Evolutionary conservation across 2,329 filamentous ascomycete genomes (phyloP), one percentile per base, ranked within the genome.

Genomic region (Fusarium chlamydosporum): DNA sequence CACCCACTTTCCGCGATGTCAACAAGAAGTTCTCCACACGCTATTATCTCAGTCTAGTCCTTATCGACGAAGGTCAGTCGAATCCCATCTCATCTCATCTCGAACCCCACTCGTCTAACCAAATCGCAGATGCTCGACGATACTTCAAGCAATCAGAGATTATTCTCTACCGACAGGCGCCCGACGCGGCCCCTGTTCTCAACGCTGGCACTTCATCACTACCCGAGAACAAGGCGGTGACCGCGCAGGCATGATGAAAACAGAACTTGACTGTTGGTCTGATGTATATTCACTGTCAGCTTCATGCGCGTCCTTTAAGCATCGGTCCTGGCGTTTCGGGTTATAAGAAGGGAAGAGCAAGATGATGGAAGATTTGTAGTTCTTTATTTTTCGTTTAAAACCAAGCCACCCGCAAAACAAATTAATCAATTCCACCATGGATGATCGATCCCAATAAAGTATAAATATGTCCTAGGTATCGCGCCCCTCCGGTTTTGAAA

Each of bases 61-160:
- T 97, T 72, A 97, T 97, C 72, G 94, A 97, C 76, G 94, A 97
- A 88, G 93, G 93, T 92, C 81, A 72, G 84, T 79, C 27, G 34
- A 56, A 18, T 18, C 42, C 27, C 29, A 18, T 15, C 43, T 18
- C 34, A 8, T 26, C 16, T 18, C n/a, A 34, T 29, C 26, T 26
- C 16, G 34, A 26, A 47, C 7, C 16, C 10, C 26, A 40, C n/a
- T 51, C 20, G 50, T 55, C 76, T 74, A 47, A 74, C 63, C 38
- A 34, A 18, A n/a, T 23, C 20, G 2, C 77, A 94, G 96, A 99
- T 80, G 96, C 96, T 50, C 90, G 96, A 75, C 89, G 96, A 75
- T 99, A 99, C 83, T 99, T 99, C 83, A 99, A 99, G 81, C 96
- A 99, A 81, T 97, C 94, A 53, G 96, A 99, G 82, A 99, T 99